A percentile compares a stretch with the other conserved stretches of the same genome.
Evolutionary conservation across 352 stramenopile genomes (phyloP).

Genomic region (Plasmopara muralis): DNA sequence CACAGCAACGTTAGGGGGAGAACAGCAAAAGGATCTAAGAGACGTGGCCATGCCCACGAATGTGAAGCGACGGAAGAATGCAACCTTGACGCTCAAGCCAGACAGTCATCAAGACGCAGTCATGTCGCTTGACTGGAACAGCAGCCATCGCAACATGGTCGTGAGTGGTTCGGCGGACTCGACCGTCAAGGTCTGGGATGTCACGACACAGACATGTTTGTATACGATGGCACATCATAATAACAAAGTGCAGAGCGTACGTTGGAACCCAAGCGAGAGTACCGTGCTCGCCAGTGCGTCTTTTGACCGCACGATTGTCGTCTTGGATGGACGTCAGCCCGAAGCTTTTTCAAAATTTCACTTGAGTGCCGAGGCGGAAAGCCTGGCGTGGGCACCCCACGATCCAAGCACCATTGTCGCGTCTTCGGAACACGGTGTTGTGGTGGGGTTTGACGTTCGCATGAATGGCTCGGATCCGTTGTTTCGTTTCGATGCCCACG

Average conservation of each 20-base stretch:
- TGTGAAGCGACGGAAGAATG: conserved; percentile 71
- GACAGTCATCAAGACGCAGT: conserved; percentile 97
- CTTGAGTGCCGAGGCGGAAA: conserved; percentile 86
- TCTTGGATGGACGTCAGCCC: conserved; percentile 90
- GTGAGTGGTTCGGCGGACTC: conserved; percentile 96
- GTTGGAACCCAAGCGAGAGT: conserved; percentile 95
- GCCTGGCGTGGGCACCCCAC: conserved; percentile 91
- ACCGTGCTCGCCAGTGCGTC: conserved; percentile 93
- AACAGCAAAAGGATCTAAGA: conserved; percentile 76
- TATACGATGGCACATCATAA: conserved; percentile 97
- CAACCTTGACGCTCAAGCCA: conserved; percentile 66
- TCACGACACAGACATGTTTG: conserved; percentile 89
- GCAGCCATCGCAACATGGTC: conserved; percentile 93
- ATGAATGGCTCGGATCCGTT: conserved; percentile 89
- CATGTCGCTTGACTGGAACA: conserved; percentile 98
- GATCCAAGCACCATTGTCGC: conserved; percentile 89
- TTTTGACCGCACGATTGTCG: conserved; percentile 92
- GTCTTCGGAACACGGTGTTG: conserved; percentile 91
- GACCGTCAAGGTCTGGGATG: conserved; percentile 96
- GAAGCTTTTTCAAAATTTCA: conserved; percentile 78
- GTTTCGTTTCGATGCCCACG: conserved; percentile 91
- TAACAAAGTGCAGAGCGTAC: conserved; percentile 97
- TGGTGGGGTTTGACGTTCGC: conserved; percentile 94
- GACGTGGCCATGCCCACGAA: conserved; percentile 75
- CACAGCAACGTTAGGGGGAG: conserved; percentile 90